These are phyloP conservation scores for Penicillium mononematosum DNA, from an alignment of 495 filamentous ascomycete genomes.

Conservation along the genomic window DNA sequence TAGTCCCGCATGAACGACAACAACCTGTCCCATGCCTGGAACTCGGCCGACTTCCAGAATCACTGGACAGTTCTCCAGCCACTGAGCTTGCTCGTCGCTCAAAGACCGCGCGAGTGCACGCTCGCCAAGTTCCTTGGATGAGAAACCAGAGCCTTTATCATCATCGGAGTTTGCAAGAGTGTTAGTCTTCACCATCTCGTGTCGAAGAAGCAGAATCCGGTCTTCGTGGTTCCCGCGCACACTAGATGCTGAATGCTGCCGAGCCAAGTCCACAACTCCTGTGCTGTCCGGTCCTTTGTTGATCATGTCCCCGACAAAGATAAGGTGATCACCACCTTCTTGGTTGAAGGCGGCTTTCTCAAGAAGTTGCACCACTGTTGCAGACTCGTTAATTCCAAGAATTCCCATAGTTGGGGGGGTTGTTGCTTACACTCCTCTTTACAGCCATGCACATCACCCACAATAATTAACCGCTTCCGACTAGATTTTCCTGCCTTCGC, in stretches of 20 bases:
- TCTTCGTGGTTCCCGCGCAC: slow-evolving; percentile 97
- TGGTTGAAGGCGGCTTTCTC: slow-evolving; percentile 62
- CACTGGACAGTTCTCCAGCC: slow-evolving; percentile 68
- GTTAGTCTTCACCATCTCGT: slow-evolving; percentile 35
- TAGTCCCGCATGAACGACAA: slow-evolving; percentile 82
- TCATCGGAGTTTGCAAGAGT: slow-evolving; percentile 14
- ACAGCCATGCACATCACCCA: slow-evolving; percentile 93
- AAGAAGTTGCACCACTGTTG: slow-evolving; percentile 61
- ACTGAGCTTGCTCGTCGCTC: slow-evolving; percentile 62
- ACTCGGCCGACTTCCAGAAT: slow-evolving; percentile 68
- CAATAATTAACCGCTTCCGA: slow-evolving; percentile 59
- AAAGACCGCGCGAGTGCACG: slow-evolving; percentile 52
- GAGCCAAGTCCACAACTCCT: slow-evolving; percentile 74
- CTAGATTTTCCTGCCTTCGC: slow-evolving; percentile 18
- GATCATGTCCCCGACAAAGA: slow-evolving; percentile 82
- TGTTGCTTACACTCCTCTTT: slow-evolving; percentile 54
- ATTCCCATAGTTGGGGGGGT: background rate
- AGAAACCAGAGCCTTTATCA: slow-evolving; percentile 17
- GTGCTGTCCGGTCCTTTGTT: slow-evolving; percentile 83
- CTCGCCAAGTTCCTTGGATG: slow-evolving; percentile 34
- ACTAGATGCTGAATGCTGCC: slow-evolving; percentile 65
- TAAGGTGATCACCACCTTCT: slow-evolving; percentile 64
- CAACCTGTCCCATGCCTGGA: slow-evolving; percentile 55
- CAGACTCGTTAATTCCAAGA: background rate
- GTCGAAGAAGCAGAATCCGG: slow-evolving; percentile 59